phyloP scores from a whole-genome alignment of 768 basidiomycete genomes.

The Rhizopogon vinicolor region DNA sequence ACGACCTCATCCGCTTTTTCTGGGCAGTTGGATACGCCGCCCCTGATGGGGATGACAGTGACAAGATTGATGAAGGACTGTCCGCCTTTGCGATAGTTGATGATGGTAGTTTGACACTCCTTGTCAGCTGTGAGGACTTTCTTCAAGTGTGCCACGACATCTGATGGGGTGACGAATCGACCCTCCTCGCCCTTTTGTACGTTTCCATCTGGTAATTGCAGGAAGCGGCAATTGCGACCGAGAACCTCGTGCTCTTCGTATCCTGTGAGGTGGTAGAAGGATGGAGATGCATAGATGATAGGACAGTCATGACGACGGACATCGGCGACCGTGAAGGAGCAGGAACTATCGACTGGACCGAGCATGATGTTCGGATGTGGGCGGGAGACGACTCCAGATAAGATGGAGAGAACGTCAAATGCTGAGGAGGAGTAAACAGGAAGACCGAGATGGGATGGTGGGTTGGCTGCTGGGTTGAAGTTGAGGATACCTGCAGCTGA shows the following conservation, averaged over 20 bases:
- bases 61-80: constrained; percentile 88
- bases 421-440: constrained; percentile 88
- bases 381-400: constrained; percentile 72
- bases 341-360: constrained; percentile 90
- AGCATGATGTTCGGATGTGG: constrained; percentile 71
- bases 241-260: constrained; percentile 74
- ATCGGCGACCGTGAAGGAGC: constrained; percentile 91
- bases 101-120: constrained; percentile 82
- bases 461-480: neutral
- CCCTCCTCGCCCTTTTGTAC: constrained; percentile 50
- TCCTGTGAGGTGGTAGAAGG: constrained; percentile 75
- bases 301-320: constrained; percentile 76
- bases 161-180: constrained; percentile 57
- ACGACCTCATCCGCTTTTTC: constrained; percentile 68
- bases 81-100: constrained; percentile 88
- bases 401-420: constrained; percentile 82
- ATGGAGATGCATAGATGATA: constrained; percentile 87
- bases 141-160: constrained; percentile 62
- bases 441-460: constrained; percentile 31
- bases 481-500: constrained; percentile 5
- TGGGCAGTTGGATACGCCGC: constrained; percentile 41
- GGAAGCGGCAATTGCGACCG: constrained; percentile 87
- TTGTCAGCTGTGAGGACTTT: constrained; percentile 67
- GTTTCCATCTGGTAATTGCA: constrained; percentile 71
- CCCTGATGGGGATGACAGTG: constrained; percentile 81